Conservation (phyloP, 768 basidiomycete genomes). For the Termitomyces sp. region DNA sequence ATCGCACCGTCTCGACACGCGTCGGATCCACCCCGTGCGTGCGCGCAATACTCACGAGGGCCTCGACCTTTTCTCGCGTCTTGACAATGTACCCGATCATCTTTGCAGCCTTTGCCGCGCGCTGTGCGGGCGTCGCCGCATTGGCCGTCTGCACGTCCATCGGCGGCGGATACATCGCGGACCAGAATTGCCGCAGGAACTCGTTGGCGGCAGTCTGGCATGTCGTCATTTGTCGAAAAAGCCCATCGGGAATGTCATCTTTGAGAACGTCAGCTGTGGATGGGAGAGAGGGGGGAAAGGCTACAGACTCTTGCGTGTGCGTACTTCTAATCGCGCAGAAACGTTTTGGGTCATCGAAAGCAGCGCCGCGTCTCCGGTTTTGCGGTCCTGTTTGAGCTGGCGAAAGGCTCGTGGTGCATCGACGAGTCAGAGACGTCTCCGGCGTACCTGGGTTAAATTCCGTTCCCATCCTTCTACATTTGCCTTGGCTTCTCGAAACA, state of each 20-base stretch:
- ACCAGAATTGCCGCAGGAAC: conserved; percentile 95
- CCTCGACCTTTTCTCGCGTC: conserved; percentile 78
- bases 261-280: conserved; percentile 1
- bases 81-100: conserved; percentile 81
- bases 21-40: conserved; percentile 55
- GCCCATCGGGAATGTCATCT: conserved; percentile 77
- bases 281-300: not conserved
- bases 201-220: conserved; percentile 94
- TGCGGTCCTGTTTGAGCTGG: conserved; percentile 65
- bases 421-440: not conserved
- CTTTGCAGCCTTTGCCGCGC: conserved; percentile 72
- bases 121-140: conserved; percentile 57
- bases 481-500: conserved; percentile 40
- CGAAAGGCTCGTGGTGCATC: not conserved
- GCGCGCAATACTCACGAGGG: conserved; percentile 61
- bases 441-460: conserved; percentile 49
- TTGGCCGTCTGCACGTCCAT: conserved; percentile 48
- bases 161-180: conserved; percentile 72
- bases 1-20: conserved; percentile 59
- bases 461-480: conserved; percentile 53
- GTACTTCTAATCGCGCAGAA: conserved; percentile 60
- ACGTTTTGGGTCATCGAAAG: conserved; percentile 78
- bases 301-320: conserved; percentile 55
- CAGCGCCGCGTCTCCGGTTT: conserved; percentile 63
- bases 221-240: conserved; percentile 80